Evolutionary conservation across 2,329 filamentous ascomycete genomes (phyloP).

Genomic region (Metarhizium sp.): DNA sequence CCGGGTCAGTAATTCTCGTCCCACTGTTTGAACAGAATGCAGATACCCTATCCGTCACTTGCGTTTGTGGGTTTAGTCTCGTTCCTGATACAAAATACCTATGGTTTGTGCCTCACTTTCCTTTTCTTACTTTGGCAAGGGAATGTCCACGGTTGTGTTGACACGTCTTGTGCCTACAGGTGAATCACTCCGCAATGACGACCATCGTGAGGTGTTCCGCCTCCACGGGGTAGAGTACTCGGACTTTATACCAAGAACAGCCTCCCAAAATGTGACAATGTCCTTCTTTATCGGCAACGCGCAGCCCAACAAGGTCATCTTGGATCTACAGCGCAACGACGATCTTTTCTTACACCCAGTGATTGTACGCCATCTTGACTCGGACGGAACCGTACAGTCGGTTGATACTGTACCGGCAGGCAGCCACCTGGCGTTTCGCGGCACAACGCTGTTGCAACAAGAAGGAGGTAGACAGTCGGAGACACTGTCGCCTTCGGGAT

Average conservation of each 20-base stretch:
- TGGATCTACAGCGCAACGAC: slow-evolving; percentile 6
- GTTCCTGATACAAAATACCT: not conserved
- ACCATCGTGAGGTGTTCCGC: not conserved
- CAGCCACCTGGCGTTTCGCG: slow-evolving; percentile 7
- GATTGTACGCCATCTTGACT: slow-evolving; percentile 1
- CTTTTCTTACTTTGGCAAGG: not conserved
- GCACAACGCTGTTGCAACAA: not conserved
- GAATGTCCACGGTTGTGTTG: not conserved
- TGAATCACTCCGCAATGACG: not conserved
- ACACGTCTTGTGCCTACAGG: not conserved
- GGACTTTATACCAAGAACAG: not conserved
- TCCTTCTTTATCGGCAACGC: not conserved
- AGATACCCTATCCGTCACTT: not conserved
- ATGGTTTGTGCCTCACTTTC: not conserved
- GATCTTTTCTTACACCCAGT: slow-evolving; percentile 7
- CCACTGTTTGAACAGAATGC: not conserved
- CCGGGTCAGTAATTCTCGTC: not conserved
- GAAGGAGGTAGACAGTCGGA: not conserved
- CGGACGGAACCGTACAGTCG: slow-evolving; percentile 5
- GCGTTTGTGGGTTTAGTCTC: not conserved
- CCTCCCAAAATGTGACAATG: not conserved
- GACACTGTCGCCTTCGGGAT: not conserved
- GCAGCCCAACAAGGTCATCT: not conserved
- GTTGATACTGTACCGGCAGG: slow-evolving; percentile 3
- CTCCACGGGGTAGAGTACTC: not conserved